Conservation (phyloP, 306 rosid genomes). For the Malus sylvestris region DNA sequence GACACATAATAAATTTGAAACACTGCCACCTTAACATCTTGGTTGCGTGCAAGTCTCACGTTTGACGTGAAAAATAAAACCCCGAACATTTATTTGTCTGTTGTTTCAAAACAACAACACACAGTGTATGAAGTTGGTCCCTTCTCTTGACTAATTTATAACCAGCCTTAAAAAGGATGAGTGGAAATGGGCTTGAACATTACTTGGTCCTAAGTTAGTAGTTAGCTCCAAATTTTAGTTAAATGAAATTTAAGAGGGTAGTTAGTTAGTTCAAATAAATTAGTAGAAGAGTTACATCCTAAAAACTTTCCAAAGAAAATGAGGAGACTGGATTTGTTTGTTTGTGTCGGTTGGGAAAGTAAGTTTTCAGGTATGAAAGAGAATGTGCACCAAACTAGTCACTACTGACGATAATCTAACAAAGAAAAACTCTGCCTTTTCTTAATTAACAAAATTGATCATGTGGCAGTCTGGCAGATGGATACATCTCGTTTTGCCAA, state of each 20-base stretch:
- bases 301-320: too few relatives aligned
- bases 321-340: background rate
- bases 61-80: background rate
- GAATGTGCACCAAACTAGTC: background rate
- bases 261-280: background rate
- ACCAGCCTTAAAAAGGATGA: too few relatives aligned
- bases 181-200: background rate
- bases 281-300: too few relatives aligned
- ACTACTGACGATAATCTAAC: background rate
- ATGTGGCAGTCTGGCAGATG: background rate
- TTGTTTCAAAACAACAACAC: background rate
- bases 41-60: too few relatives aligned
- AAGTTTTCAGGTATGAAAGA: background rate
- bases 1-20: too few relatives aligned
- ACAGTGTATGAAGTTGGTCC: background rate
- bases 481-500: background rate
- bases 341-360: background rate
- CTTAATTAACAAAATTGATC: background rate
- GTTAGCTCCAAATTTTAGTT: background rate
- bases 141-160: background rate
- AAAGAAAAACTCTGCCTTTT: background rate
- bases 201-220: background rate
- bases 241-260: background rate
- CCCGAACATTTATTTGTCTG: background rate
- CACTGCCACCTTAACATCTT: too few relatives aligned